phyloP scores from a whole-genome alignment of 805 yeast genomes.

The Hanseniaspora mollemarum region DNA sequence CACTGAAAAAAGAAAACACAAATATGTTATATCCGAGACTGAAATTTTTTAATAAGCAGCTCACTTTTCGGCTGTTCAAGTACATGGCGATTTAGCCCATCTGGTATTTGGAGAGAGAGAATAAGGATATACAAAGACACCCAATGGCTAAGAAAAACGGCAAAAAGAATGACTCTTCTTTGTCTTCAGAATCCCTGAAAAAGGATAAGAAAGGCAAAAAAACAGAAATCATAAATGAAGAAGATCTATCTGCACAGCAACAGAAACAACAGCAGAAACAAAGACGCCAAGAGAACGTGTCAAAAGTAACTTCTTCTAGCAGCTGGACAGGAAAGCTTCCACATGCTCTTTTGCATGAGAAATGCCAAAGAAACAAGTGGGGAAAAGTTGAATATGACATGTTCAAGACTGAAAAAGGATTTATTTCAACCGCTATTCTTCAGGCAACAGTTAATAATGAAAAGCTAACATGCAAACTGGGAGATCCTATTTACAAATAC shows the following conservation, averaged over 20 bases:
- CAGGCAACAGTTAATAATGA: conserved; percentile 66
- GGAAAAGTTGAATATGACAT: conserved; percentile 70
- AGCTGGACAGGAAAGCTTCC: conserved; percentile 97
- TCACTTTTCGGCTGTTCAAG: no score
- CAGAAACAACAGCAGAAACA: conserved; percentile 20
- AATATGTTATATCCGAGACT: neutral
- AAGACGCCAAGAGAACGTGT: conserved; percentile 31
- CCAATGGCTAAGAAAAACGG: conserved; percentile 7
- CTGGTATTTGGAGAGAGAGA: no score
- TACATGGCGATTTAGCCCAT: no score
- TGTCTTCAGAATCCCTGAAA: neutral
- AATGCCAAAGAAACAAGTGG: conserved; percentile 84
- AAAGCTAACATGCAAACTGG: conserved; percentile 44
- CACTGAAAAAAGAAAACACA: no score
- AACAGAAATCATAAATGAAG: conserved; percentile 11
- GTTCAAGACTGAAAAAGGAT: conserved; percentile 44
- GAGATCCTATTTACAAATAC: conserved; percentile 34
- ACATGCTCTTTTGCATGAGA: conserved; percentile 71
- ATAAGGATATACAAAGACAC: no score
- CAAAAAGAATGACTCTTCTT: neutral
- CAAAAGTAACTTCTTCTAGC: conserved; percentile 51
- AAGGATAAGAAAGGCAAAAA: neutral
- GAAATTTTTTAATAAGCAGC: neutral
- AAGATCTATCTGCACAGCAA: conserved; percentile 18
- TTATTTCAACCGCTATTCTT: conserved; percentile 52